Percentiles rank a stretch among this genome's conserved stretches.
Conservation (phyloP, 768 basidiomycete genomes). For the Tulasnella sp. region DNA sequence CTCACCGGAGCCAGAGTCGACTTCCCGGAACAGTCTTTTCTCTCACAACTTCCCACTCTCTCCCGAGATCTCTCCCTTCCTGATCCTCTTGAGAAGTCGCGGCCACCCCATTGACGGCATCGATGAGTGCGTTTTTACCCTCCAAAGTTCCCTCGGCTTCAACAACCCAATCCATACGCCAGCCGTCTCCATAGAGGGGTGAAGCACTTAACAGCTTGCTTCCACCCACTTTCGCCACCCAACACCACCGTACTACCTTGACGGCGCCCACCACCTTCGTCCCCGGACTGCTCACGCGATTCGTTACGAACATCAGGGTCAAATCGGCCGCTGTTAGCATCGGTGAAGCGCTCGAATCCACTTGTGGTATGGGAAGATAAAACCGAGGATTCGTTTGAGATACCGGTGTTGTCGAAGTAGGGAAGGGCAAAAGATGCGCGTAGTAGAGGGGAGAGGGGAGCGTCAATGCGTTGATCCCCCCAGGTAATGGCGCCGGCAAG, state of each 20-base stretch:
- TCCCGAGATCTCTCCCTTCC: neutral
- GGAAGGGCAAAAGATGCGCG: slow-evolving; percentile 45
- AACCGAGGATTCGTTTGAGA: slow-evolving; percentile 17
- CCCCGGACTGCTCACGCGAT: neutral
- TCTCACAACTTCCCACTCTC: slow-evolving; percentile 12
- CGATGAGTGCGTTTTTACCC: slow-evolving; percentile 16
- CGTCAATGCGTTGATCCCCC: slow-evolving; percentile 37
- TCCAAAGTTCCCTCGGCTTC: slow-evolving; percentile 61
- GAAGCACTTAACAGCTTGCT: neutral
- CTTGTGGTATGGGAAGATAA: slow-evolving; percentile 11
- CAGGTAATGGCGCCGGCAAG: slow-evolving; percentile 40
- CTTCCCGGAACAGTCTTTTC: neutral
- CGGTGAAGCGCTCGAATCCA: neutral
- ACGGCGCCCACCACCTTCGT: slow-evolving; percentile 22
- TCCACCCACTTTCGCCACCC: slow-evolving; percentile 46
- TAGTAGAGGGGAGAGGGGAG: slow-evolving; percentile 72
- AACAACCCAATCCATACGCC: slow-evolving; percentile 71
- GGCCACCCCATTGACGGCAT: neutral
- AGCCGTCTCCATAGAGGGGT: slow-evolving; percentile 44
- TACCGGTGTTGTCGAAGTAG: neutral
- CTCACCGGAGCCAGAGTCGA: neutral
- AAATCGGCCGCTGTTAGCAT: neutral
- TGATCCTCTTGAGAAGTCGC: neutral
- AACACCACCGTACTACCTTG: slow-evolving; percentile 50
- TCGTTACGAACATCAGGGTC: neutral